Base-by-base conservation (phyloP, 192 early-diverging fungal genomes). In the Coemansia sp. region DNA sequence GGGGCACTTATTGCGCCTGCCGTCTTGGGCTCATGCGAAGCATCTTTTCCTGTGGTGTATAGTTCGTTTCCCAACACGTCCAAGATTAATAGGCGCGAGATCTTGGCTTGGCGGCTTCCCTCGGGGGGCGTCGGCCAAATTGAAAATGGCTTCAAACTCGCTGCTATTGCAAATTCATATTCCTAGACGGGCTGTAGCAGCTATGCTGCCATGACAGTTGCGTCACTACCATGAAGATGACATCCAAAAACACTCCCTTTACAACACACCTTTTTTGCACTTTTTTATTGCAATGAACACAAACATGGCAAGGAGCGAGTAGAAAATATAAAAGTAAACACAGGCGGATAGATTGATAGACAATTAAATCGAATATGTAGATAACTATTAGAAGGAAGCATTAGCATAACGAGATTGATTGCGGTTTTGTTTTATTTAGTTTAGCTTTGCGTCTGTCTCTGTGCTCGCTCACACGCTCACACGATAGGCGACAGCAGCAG, bases 171-270 rank as follows among this genome's bases (percentile, higher is more conserved):
- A 52, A 53, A 29, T 36, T 42, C 58, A 73, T 73, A 73, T 73
- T 73, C 70, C 70, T 62, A 62, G 59, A 46, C 64, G 53, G 59
- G 55, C 52, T 50, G 58, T 46, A 66, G 58, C 39, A 51, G 52
- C 68, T 66, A 65, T 58, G 65, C 56, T 55, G 58, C 58, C 18
- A 26, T 73, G 70, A 73, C 59, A 40, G 47, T 55, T 57, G 55
- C 53, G 70, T 54, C 58, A 73, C 62, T 60, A 58, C 70, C 70
- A 73, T 73, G 58, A 29, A 46, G 34, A 64, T 47, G 70, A 66
- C 58, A 70, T 19, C 18, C 25, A 11, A 9, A n/a, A n/a, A 39
- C 19, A 34, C 27, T 29, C 24, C 14, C 27, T 32, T 25, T 33
- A 14, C 32, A 13, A 19, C 30, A 32, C 4, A 29, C 20, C 14